phyloP scores from a whole-genome alignment of 176 grass and related monocot genomes.

The Carex kokanica region DNA sequence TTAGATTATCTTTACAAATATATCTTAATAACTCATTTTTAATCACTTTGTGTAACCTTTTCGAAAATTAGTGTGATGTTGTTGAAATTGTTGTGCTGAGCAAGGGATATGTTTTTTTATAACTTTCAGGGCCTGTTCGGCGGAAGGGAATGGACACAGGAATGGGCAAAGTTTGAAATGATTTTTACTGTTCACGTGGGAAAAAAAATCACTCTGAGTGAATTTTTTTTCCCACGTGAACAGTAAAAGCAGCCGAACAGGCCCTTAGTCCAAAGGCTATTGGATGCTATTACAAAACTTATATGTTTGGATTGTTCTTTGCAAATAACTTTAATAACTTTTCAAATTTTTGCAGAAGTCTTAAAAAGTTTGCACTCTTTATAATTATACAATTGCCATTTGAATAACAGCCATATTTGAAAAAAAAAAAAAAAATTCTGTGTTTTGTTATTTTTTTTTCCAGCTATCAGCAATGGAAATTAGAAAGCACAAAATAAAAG shows the following conservation, averaged over 20 bases:
- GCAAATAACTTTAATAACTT: not conserved
- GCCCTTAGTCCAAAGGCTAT: not conserved
- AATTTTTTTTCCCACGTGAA: no score
- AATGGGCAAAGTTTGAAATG: no score
- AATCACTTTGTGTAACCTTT: not conserved
- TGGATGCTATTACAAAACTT: not conserved
- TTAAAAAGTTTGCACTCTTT: not conserved
- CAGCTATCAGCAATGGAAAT: constrained; percentile 86
- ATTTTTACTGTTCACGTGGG: no score
- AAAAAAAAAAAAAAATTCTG: not conserved
- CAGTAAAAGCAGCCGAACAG: no score
- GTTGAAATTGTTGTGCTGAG: not conserved
- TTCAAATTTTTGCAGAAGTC: not conserved
- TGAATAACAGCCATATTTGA: not conserved
- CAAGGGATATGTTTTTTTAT: not conserved
- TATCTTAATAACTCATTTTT: not conserved
- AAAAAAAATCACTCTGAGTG: no score
- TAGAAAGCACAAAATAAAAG: constrained; percentile 81
- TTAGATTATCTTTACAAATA: not conserved
- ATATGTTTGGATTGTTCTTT: not conserved
- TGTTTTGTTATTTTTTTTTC: not conserved
- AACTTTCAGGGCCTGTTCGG: no score
- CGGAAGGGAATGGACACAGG: no score
- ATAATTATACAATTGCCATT: not conserved
- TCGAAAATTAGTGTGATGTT: not conserved